These are phyloP conservation scores for Trichoderma asperellum DNA, from an alignment of 2,329 filamentous ascomycete genomes.

Conservation along the genomic window DNA sequence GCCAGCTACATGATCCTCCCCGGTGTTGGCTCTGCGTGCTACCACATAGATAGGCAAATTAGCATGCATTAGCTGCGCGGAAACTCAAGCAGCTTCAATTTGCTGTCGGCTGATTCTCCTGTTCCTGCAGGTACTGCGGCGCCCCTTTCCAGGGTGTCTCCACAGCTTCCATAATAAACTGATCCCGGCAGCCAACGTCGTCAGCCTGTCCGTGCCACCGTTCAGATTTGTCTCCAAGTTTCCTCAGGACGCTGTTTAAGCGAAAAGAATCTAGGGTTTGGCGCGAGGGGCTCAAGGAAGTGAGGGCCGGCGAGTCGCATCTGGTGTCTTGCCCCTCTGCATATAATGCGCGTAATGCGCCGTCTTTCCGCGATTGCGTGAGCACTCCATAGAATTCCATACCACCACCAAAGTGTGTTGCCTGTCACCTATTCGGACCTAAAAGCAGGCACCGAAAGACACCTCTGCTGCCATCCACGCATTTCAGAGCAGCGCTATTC, in stretches of 20 bases:
- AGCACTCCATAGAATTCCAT: neutral
- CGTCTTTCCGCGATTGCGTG: neutral
- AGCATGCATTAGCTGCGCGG: constrained; percentile 8
- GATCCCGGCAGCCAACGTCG: constrained; percentile 15
- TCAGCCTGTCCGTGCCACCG: constrained; percentile 20
- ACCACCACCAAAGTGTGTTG: neutral
- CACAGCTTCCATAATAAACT: constrained; percentile 20
- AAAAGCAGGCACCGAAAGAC: neutral
- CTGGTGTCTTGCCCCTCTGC: neutral
- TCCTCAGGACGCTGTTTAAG: constrained; percentile 21
- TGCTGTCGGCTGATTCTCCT: constrained; percentile 21
- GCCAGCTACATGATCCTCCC: neutral
- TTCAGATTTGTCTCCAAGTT: constrained; percentile 6
- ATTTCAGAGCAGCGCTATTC: neutral
- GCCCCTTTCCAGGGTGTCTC: constrained; percentile 27
- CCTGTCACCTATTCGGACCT: neutral
- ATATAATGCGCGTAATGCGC: constrained; percentile 26
- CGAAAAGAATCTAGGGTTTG: constrained; percentile 20
- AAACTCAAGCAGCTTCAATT: constrained; percentile 9
- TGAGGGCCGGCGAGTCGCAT: neutral
- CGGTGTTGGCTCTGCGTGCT: neutral
- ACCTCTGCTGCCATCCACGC: neutral
- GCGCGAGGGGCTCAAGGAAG: neutral
- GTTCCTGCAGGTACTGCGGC: constrained; percentile 27
- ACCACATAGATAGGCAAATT: neutral